These are phyloP conservation scores for Stachybotrys echinatus DNA, from an alignment of 2,329 filamentous ascomycete species.

Conservation along the genomic window DNA sequence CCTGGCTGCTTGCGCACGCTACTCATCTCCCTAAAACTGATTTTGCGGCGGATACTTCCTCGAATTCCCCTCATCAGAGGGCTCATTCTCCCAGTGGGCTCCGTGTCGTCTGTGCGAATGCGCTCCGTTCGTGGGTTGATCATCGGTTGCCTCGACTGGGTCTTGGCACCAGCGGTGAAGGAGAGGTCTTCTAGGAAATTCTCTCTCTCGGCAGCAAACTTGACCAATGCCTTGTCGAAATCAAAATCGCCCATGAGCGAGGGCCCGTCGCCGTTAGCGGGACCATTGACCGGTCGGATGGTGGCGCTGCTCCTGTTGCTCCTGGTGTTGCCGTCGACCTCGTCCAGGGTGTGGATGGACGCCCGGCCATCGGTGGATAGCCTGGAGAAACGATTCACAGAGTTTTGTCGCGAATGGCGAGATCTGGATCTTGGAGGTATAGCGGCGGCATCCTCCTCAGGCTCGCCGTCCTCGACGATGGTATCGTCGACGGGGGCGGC, in stretches of 20 bases:
- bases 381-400: constrained; percentile 53
- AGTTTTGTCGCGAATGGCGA: constrained; percentile 58
- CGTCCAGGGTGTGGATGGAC: constrained; percentile 52
- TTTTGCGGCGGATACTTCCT: constrained; percentile 87
- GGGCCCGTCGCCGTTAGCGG: constrained; percentile 22
- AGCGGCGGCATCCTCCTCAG: constrained; percentile 34
- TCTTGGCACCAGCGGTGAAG: constrained; percentile 77
- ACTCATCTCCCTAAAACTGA: constrained; percentile 93
- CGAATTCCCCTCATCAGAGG: constrained; percentile 52
- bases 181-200: constrained; percentile 88
- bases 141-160: constrained; percentile 64
- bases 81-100: constrained; percentile 46
- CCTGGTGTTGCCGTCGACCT: constrained; percentile 50
- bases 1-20: constrained; percentile 85
- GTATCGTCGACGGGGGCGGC: constrained; percentile 44
- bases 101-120: constrained; percentile 68
- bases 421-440: constrained; percentile 17
- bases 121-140: constrained; percentile 76
- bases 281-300: constrained; percentile 41
- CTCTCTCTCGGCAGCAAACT: constrained; percentile 94
- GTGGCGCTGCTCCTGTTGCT: constrained; percentile 65
- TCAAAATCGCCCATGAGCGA: constrained; percentile 64
- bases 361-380: constrained; percentile 42
- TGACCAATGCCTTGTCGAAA: constrained; percentile 87
- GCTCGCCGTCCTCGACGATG: constrained; percentile 59